A percentile compares a stretch with the other conserved stretches of the same genome.
Evolutionary conservation across 1,284 basidiomycete species (phyloP).

Genomic region (Erythrobasidium hasegawianum): DNA sequence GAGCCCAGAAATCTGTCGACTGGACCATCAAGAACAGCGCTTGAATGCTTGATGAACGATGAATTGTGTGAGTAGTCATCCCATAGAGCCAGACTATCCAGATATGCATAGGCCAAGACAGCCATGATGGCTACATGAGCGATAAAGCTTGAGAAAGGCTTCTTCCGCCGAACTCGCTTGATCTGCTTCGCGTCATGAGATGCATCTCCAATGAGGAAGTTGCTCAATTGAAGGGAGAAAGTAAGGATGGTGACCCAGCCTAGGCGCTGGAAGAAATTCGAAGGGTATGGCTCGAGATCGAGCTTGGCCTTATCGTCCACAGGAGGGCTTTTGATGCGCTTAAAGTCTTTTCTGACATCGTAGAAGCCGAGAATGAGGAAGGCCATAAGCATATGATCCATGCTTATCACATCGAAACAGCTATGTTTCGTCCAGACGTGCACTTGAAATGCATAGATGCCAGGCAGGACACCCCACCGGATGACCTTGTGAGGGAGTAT

Average conservation of each 20-base stretch:
- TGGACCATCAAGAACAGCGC: not conserved
- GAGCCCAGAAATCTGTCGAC: not conserved
- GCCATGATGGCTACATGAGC: not conserved
- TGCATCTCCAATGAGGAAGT: constrained; percentile 18
- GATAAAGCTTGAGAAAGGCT: not conserved
- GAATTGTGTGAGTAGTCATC: not conserved
- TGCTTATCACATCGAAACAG: constrained; percentile 31
- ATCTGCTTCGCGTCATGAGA: constrained; percentile 14
- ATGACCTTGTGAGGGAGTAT: constrained; percentile 1
- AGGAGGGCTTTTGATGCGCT: not conserved
- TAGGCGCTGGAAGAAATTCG: not conserved
- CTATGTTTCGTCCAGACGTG: constrained; percentile 11
- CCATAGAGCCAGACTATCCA: not conserved
- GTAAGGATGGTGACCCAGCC: constrained; percentile 16
- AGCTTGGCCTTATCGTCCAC: not conserved
- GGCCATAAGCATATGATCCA: constrained; percentile 11
- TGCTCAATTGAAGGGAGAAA: constrained; percentile 16
- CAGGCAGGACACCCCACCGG: constrained; percentile 12
- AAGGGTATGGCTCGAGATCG: constrained; percentile 10
- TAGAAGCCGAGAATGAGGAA: constrained; percentile 29
- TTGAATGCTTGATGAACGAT: not conserved
- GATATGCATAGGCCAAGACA: not conserved
- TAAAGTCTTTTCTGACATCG: constrained; percentile 16
- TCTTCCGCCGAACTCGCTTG: not conserved
- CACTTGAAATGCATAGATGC: not conserved